Base-by-base conservation (phyloP, 805 yeast genomes). In the Teunomyces kruisii region DNA sequence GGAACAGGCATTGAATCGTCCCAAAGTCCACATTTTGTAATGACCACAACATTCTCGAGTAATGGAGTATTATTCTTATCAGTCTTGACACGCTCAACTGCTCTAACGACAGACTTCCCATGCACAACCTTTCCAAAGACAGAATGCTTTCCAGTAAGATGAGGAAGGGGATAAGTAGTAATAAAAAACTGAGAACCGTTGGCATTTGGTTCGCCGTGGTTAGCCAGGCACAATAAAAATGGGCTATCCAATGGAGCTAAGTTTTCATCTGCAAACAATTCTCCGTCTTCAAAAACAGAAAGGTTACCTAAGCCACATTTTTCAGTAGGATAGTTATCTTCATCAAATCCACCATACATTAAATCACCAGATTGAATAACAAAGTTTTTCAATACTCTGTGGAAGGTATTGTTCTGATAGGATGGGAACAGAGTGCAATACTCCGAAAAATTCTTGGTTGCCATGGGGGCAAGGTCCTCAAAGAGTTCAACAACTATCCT, bases 181-280 rank as follows among this genome's bases (percentile, higher is more conserved):
- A 87, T 83, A 57, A 86, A 86, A 57, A 86, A 86, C 57, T 84
- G 91, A 0, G 88, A 78, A 15, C 77, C 72, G 51, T 84, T 84
- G 9, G 83, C 61, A 29, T 57, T 43, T 45, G 76, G 55, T 13
- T 56, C 53, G 4, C 83, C 85, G 14, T 70, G 62, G 53, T 82
- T 83, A 2, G 88, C 87, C 86, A 84, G 79, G 28, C 87, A 85
- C 8, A 82, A 59, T 48, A 77, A 61, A 51, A 77, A 77, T 1
- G 83, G 72, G 1, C 64, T 63, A 41, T 75, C 80, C n/a, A 73
- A 45, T 6, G 72, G 52, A 17, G 65, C 72, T 0, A 56, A 65
- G 58, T 86, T 84, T 58, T 86, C 94, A 54, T 81, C 85, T 22
- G 68, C 75, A 50, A 81, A 81, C 15, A 56, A 45, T 0, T 57